Percentiles rank a stretch among this genome's conserved stretches.
Conservation (phyloP, 305 asterid genomes). For the Solanum hybrid region DNA sequence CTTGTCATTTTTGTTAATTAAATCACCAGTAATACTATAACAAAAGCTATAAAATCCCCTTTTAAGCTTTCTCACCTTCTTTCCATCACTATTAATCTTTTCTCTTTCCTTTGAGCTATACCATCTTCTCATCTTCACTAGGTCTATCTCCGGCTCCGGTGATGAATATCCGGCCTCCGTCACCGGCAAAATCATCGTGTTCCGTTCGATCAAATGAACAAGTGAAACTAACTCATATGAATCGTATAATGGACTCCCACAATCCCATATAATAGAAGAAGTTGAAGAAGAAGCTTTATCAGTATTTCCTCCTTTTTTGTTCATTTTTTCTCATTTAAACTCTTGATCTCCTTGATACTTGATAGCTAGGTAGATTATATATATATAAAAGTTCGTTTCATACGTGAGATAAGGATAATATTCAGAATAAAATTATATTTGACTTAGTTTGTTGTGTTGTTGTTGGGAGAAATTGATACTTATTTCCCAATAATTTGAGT, state of each 20-base stretch:
- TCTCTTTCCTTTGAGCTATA: background rate
- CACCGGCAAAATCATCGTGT: slow-evolving; percentile 16
- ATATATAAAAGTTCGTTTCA: background rate
- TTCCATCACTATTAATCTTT: background rate
- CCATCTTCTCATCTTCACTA: background rate
- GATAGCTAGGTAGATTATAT: background rate
- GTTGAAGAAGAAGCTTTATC: background rate
- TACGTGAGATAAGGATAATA: background rate
- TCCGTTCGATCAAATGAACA: slow-evolving; percentile 24
- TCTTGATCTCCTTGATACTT: background rate
- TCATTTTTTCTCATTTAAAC: background rate
- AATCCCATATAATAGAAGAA: background rate
- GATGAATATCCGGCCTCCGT: background rate
- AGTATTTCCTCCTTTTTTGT: background rate
- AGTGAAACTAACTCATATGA: slow-evolving; percentile 38
- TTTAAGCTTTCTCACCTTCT: slow-evolving; percentile 4
- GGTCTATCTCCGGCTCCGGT: background rate
- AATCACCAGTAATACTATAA: background rate
- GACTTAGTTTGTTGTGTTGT: background rate
- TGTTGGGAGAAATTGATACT: background rate
- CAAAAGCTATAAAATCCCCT: background rate
- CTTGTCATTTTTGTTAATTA: background rate
- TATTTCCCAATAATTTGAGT: background rate
- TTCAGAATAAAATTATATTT: background rate
- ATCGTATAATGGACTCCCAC: slow-evolving; percentile 20